A percentile compares a stretch with the other conserved stretches of the same genome.
Conservation (phyloP, 768 basidiomycete species). For the Hericium rajendrae region DNA sequence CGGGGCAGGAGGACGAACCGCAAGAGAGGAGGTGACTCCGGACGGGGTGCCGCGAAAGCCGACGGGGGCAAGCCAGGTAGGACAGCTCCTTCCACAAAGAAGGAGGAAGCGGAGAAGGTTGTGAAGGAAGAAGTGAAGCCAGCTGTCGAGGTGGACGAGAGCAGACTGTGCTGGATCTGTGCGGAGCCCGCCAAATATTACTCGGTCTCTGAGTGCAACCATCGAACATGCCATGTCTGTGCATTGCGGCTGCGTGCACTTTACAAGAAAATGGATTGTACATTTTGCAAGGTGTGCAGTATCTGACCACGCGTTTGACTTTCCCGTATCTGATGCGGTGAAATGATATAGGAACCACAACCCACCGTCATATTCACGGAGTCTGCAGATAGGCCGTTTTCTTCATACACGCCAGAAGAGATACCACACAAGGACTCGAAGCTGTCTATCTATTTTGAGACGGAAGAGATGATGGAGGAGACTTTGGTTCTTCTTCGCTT, state of each 20-base stretch:
- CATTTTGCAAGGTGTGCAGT: conserved; percentile 83
- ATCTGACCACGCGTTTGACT: not conserved
- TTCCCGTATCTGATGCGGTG: not conserved
- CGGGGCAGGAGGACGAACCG: not conserved
- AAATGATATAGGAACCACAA: conserved; percentile 54
- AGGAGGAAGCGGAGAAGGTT: not conserved
- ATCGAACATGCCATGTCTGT: conserved; percentile 93
- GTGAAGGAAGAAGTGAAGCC: conserved; percentile 2
- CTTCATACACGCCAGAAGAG: conserved; percentile 43
- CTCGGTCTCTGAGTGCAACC: conserved; percentile 83
- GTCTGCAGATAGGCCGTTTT: conserved; percentile 51
- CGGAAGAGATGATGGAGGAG: conserved; percentile 90
- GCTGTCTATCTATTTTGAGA: conserved; percentile 79
- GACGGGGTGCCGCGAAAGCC: not conserved
- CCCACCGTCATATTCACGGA: conserved; percentile 64
- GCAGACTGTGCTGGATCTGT: conserved; percentile 79
- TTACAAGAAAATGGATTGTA: conserved; percentile 90
- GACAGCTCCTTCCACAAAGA: not conserved
- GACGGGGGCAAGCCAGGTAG: not conserved
- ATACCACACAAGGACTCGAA: conserved; percentile 63
- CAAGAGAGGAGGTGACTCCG: not conserved
- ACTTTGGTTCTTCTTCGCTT: conserved; percentile 84
- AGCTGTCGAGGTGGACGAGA: conserved; percentile 24
- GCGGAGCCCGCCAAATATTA: conserved; percentile 90
- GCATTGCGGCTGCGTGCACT: conserved; percentile 78